Conservation (phyloP, 768 basidiomycete species). For the Termitomyces bulborhizus region DNA sequence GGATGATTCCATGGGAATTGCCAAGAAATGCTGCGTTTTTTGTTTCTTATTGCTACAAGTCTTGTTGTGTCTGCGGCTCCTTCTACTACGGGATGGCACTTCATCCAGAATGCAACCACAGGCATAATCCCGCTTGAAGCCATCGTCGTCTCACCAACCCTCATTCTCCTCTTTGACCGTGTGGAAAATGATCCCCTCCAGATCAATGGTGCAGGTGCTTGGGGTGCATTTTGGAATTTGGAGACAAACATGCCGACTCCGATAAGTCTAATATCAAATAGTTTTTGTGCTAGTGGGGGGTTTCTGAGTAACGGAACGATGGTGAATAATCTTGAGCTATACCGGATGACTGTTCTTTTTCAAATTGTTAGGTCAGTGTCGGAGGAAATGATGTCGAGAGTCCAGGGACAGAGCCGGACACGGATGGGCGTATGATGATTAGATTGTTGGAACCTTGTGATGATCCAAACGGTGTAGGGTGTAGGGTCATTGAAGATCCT, state of each 20-base stretch:
- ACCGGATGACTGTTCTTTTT: not conserved
- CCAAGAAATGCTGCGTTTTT: not conserved
- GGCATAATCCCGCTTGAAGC: slow-evolving; percentile 20
- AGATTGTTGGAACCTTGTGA: slow-evolving; percentile 34
- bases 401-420: slow-evolving; percentile 15
- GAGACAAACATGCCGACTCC: slow-evolving; percentile 30
- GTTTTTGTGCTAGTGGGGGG: slow-evolving; percentile 38
- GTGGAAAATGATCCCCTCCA: slow-evolving; percentile 30
- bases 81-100: slow-evolving; percentile 15
- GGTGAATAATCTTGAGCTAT: not conserved
- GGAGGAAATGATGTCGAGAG: slow-evolving; percentile 24
- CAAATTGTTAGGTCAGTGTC: slow-evolving; percentile 22
- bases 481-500: slow-evolving; percentile 31
- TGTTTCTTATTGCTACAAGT: not conserved
- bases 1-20: not conserved
- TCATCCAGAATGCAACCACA: slow-evolving; percentile 19
- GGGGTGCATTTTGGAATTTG: slow-evolving; percentile 38
- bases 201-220: slow-evolving; percentile 36
- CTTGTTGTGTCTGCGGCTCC: slow-evolving; percentile 5
- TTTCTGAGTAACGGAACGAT: slow-evolving; percentile 34
- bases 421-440: slow-evolving; percentile 28
- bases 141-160: slow-evolving; percentile 20
- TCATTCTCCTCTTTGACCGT: slow-evolving; percentile 18
- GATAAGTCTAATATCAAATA: slow-evolving; percentile 29
- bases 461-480: slow-evolving; percentile 19